Conservation (phyloP, 2,329 filamentous ascomycete species). For the Didymella pomorum region DNA sequence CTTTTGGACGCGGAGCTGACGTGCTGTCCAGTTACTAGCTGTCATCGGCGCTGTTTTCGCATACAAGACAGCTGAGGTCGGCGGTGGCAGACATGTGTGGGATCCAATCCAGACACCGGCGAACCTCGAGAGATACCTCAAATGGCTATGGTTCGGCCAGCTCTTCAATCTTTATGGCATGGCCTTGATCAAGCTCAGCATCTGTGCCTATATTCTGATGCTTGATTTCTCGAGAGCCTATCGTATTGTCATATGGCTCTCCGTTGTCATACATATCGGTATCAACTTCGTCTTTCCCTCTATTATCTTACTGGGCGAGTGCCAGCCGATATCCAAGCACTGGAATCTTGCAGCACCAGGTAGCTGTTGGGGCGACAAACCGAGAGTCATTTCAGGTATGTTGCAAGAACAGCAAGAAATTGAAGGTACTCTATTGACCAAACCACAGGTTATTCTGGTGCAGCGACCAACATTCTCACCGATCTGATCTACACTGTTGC, state of each 20-base stretch:
- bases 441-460: constrained; percentile 32
- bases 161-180: constrained; percentile 39
- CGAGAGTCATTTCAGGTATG: constrained; percentile 35
- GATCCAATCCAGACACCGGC: constrained; percentile 32
- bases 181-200: constrained; percentile 41
- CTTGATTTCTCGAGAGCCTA: constrained; percentile 36
- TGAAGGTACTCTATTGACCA: not conserved
- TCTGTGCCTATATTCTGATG: constrained; percentile 39
- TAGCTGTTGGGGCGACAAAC: constrained; percentile 33
- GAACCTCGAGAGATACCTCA: constrained; percentile 31
- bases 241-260: constrained; percentile 34
- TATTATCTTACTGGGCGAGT: constrained; percentile 35
- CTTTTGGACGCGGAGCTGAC: constrained; percentile 7
- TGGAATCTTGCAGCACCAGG: constrained; percentile 35
- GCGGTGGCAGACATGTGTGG: constrained; percentile 35
- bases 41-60: constrained; percentile 29
- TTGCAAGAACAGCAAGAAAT: too few relatives aligned
- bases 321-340: constrained; percentile 33
- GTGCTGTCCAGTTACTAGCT: constrained; percentile 26
- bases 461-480: constrained; percentile 37
- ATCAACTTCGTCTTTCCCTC: constrained; percentile 37
- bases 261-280: constrained; percentile 30
- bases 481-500: constrained; percentile 37
- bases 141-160: constrained; percentile 34
- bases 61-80: constrained; percentile 33